Conservation (phyloP, 1,139 yeast genomes). For the Pichia sp. region DNA sequence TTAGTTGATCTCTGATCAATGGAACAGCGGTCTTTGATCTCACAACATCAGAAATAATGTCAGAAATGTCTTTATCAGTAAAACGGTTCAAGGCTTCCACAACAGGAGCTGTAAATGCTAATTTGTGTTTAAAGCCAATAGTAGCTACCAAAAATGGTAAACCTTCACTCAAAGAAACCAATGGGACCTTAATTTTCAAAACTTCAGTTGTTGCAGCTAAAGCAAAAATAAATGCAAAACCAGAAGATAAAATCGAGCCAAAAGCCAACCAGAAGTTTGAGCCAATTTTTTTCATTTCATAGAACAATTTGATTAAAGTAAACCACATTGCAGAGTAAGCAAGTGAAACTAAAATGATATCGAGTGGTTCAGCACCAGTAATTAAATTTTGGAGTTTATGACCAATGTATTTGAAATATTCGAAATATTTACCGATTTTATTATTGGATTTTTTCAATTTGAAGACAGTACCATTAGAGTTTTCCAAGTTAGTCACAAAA, state of each 20-base stretch:
- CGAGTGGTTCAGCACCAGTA: slow-evolving; percentile 79
- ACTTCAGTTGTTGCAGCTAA: slow-evolving; percentile 54
- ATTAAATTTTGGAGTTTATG: slow-evolving; percentile 45
- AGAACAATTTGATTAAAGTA: slow-evolving; percentile 68
- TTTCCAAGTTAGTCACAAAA: slow-evolving; percentile 30
- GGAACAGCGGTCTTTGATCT: slow-evolving; percentile 53
- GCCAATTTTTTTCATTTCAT: slow-evolving; percentile 73
- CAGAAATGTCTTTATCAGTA: slow-evolving; percentile 36
- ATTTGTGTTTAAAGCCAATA: slow-evolving; percentile 87
- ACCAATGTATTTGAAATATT: slow-evolving; percentile 42
- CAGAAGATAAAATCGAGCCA: slow-evolving; percentile 71
- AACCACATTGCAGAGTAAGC: slow-evolving; percentile 92
- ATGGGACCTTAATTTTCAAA: slow-evolving; percentile 52
- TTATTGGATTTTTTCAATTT: slow-evolving; percentile 54
- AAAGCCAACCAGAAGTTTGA: slow-evolving; percentile 88
- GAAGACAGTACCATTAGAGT: slow-evolving; percentile 37
- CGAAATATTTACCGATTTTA: slow-evolving; percentile 58
- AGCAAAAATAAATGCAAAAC: slow-evolving; percentile 83
- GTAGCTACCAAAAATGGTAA: slow-evolving; percentile 89
- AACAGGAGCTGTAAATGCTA: slow-evolving; percentile 63
- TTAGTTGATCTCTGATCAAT: slow-evolving; percentile 69
- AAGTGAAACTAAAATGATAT: slow-evolving; percentile 66
- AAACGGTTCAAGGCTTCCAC: slow-evolving; percentile 31
- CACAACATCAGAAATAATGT: slow-evolving; percentile 52
- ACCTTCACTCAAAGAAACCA: slow-evolving; percentile 80